phyloP scores from a whole-genome alignment of 2,329 filamentous ascomycete genomes.

The Beauveria medogensis region DNA sequence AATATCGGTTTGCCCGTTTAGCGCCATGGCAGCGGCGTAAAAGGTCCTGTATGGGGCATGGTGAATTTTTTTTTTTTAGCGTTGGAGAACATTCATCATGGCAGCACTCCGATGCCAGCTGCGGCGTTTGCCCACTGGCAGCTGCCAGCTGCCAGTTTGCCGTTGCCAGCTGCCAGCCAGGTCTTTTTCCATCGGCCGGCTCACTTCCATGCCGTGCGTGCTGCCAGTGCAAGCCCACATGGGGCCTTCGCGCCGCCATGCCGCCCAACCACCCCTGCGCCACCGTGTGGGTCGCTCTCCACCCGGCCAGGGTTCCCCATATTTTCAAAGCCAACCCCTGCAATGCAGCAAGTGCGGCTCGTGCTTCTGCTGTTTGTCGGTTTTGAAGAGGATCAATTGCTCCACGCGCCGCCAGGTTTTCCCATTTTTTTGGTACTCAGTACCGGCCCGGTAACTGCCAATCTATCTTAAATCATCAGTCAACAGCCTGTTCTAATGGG shows the following conservation, averaged over 20 bases:
- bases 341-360: not conserved
- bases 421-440: too few relatives aligned
- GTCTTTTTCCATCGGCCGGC: too few relatives aligned
- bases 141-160: not conserved
- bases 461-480: not conserved
- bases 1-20: too few relatives aligned
- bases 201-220: too few relatives aligned
- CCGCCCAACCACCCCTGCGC: not conserved
- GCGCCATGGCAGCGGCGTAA: too few relatives aligned
- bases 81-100: too few relatives aligned
- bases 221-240: too few relatives aligned
- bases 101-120: too few relatives aligned
- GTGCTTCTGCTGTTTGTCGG: not conserved
- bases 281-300: not conserved
- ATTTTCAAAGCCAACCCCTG: slow-evolving; percentile 4
- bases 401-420: not conserved
- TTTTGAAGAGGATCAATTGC: not conserved
- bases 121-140: not conserved
- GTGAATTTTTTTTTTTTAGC: too few relatives aligned
- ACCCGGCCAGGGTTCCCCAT: slow-evolving; percentile 4
- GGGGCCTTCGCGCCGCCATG: not conserved
- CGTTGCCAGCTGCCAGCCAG: not conserved
- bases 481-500: not conserved
- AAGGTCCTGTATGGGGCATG: too few relatives aligned
- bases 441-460: not conserved